These are phyloP conservation scores for Alternaria novae-zelandiae DNA, from an alignment of 2,329 filamentous ascomycete genomes.

Conservation along the genomic window DNA sequence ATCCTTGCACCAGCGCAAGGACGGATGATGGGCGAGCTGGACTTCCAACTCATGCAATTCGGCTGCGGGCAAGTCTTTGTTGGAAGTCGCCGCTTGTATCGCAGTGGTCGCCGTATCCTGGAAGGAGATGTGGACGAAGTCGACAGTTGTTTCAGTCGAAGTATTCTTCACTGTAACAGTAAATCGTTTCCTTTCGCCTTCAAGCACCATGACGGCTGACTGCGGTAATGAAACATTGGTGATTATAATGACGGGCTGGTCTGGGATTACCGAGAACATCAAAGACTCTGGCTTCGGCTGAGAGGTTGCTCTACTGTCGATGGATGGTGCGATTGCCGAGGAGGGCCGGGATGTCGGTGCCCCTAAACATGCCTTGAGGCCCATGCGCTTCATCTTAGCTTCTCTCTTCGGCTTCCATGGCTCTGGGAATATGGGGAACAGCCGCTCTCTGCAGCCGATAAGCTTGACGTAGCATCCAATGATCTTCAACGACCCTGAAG, in stretches of 20 bases:
- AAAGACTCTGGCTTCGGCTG: conserved; percentile 54
- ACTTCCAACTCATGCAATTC: conserved; percentile 88
- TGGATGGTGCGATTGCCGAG: conserved; percentile 36
- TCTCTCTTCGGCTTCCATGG: conserved; percentile 75
- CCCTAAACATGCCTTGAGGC: conserved; percentile 57
- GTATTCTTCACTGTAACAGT: conserved; percentile 81
- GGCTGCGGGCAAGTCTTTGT: conserved; percentile 76
- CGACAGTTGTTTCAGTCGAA: conserved; percentile 72
- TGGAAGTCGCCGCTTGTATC: conserved; percentile 75
- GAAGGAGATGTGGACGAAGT: conserved; percentile 87
- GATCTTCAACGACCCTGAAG: conserved; percentile 72
- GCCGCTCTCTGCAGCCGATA: conserved; percentile 78
- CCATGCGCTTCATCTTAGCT: conserved; percentile 77
- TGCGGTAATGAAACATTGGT: conserved; percentile 80
- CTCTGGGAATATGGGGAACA: conserved; percentile 82
- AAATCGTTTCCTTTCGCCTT: conserved; percentile 83
- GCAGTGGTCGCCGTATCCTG: conserved; percentile 84
- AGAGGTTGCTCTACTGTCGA: conserved; percentile 24
- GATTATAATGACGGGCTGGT: conserved; percentile 78
- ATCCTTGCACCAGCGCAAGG: conserved; percentile 60
- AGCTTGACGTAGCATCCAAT: conserved; percentile 81
- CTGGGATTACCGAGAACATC: conserved; percentile 75
- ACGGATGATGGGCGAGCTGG: conserved; percentile 74
- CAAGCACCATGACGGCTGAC: conserved; percentile 87
- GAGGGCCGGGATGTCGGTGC: conserved; percentile 57